Base-by-base conservation (phyloP, 495 filamentous ascomycete genomes). In the Neurospora terricola region DNA sequence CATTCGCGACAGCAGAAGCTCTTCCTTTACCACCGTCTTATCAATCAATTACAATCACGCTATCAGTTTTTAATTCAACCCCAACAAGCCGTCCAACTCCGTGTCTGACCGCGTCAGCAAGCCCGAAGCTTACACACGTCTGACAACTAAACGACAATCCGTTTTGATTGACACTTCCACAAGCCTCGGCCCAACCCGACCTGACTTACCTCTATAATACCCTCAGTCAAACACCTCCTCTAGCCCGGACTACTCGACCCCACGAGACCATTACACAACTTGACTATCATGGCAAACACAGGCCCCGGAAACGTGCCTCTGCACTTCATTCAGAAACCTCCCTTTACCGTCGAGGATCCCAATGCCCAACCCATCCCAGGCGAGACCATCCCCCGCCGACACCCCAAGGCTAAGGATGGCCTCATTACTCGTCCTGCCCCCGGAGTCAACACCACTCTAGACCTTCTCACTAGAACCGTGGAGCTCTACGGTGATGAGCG, bases 381-480 rank as follows among this genome's bases (percentile, higher is more conserved):
- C 78, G 90, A 92, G 78, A 91, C 90, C 16, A 86, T 88, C 72
- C 90, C 90, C 8, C 86, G 86, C 73, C 85, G 88, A 30, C 88
- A 91, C 75, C 76, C 83, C 73, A 83, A 84, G 73, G 83, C 84
- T 36, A 86, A 84, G 72, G 80, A 90, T 70, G 85, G 81, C 34
- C 86, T 92, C 27, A 75, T 82, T 42, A 78, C 79, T 10, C 84
- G 79, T 14, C 89, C 89, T 1, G 81, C 84, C 18, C 82, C 85
- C 21, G 85, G 83, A 68, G 82, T 90, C 74, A 75, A 78, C 71
- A 91, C 89, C 23, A 83, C 89, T 36, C 90, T 84, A 76, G 89
- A 91, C 75, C 82, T 92, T 39, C 77, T 91, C 66, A 84, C 82
- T 69, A 78, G 85, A 36, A 86, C 84, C 71, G 85, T 88, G 37